Base-by-base conservation (phyloP, 441 rosid species). In the Biscutella auriculata region DNA sequence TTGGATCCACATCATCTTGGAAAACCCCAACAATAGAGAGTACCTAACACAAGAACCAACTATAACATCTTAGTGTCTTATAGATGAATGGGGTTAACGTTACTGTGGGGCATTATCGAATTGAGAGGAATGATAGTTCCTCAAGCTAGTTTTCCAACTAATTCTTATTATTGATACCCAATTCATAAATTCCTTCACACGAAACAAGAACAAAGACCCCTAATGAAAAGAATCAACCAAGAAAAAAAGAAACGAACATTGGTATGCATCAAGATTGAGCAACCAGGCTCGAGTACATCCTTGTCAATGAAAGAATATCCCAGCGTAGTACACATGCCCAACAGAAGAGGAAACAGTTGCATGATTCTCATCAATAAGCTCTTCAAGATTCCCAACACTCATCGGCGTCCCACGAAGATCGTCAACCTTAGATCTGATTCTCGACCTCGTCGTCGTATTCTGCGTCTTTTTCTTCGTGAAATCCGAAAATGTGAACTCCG, bases 1-100 rank as follows among this genome's bases (percentile, higher is more conserved):
- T 92, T 19, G 97, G 97, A 73, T 88, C 98, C 43, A 88, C 92
- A 43, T 88, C 98, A 73, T 88, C 97, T 75, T 92, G 97, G 17
- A 92, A 84, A 65, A 88, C 84, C 35, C 97, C 98, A 74, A 92
- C 97, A 41, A 92, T 97, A 26, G 95, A 92, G 3, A 92, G 80
- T 57, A 92, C 93, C 89, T 78, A 74, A 27, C n/a, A 65, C 54
- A 28, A 44, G 16, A 9, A 19, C 23, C 23, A 19, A 19, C 23
- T 19, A 19, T 19, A 19, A 19, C 23, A 19, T 19, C 23, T 19
- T 19, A 47, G 6, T 28, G 11, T 28, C 36, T 27, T 35, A 48
- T 10, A 49, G 15, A 13, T 16, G 17, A 29, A 41, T 29, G 8
- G 11, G 10, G 25, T 37, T 15, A 37, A 11, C 48, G 6, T 43